Percentiles rank a stretch among this genome's conserved stretches.
Conservation (phyloP, 2,329 filamentous ascomycete species). For the Chaetomium sp. region DNA sequence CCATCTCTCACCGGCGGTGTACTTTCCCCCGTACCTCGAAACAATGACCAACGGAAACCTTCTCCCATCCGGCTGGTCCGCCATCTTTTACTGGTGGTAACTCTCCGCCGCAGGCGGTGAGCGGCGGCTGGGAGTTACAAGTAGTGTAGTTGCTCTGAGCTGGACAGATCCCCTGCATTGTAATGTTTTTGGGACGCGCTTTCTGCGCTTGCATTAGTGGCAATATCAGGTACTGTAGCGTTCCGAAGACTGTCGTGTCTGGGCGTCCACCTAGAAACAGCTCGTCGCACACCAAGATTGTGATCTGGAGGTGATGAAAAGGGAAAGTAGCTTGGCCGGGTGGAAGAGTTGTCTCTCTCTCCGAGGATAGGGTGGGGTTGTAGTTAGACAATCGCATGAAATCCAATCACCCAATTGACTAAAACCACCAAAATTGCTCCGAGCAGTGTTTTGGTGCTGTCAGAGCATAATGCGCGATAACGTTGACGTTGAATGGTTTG, state of each 20-base stretch:
- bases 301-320: no score
- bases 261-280: background rate
- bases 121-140: background rate
- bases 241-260: background rate
- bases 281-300: background rate
- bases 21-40: background rate
- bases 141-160: background rate
- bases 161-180: slow-evolving; percentile 1
- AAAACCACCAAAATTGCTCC: no score
- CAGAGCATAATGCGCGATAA: no score
- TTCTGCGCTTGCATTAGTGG: slow-evolving; percentile 5
- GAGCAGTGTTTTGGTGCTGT: no score
- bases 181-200: background rate
- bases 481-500: no score
- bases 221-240: background rate
- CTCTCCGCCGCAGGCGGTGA: slow-evolving; percentile 1
- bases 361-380: no score
- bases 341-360: no score
- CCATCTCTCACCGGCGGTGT: background rate
- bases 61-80: background rate
- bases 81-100: background rate
- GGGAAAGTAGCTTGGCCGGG: no score
- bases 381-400: no score
- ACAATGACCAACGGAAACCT: slow-evolving; percentile 3
- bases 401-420: no score